phyloP scores from a whole-genome alignment of 768 basidiomycete species.

The Rhizopogon vesiculosus region DNA sequence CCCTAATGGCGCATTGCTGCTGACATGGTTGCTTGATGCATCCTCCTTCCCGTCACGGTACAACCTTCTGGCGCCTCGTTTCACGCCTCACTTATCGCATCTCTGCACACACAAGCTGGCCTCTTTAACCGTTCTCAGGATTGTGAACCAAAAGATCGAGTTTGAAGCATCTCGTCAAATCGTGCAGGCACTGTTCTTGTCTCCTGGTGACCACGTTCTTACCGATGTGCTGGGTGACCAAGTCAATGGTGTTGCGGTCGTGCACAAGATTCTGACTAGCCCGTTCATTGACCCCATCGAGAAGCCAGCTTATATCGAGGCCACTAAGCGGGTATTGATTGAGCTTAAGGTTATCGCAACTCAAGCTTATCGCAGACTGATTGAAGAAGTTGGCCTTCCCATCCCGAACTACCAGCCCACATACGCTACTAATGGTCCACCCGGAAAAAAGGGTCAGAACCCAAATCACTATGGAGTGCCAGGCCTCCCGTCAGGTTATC shows the following conservation, averaged over 20 bases:
- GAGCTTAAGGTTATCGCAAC: slow-evolving; percentile 92
- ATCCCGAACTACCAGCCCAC: slow-evolving; percentile 84
- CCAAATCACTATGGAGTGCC: slow-evolving; percentile 63
- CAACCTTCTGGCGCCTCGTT: slow-evolving; percentile 88
- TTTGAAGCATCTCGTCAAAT: slow-evolving; percentile 83
- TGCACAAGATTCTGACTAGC: slow-evolving; percentile 89
- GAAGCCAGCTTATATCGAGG: slow-evolving; percentile 71
- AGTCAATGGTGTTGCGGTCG: slow-evolving; percentile 90
- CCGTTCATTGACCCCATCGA: slow-evolving; percentile 72
- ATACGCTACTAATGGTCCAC: slow-evolving; percentile 57
- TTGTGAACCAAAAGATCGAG: slow-evolving; percentile 96
- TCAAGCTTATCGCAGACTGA: slow-evolving; percentile 88
- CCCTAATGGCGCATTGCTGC: slow-evolving; percentile 90
- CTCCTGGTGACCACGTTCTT: slow-evolving; percentile 82
- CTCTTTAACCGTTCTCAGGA: slow-evolving; percentile 88
- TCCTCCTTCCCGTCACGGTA: slow-evolving; percentile 96
- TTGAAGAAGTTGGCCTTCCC: slow-evolving; percentile 92
- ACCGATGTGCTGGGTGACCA: slow-evolving; percentile 95
- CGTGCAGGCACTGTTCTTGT: slow-evolving; percentile 87
- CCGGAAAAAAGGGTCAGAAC: slow-evolving; percentile 52
- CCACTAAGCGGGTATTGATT: slow-evolving; percentile 86
- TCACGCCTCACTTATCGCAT: slow-evolving; percentile 94
- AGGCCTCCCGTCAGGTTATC: slow-evolving; percentile 74
- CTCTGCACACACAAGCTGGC: slow-evolving; percentile 98
- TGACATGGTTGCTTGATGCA: slow-evolving; percentile 96